Base-by-base conservation (phyloP, 768 basidiomycete species). In the Tricholoma matsutake region DNA sequence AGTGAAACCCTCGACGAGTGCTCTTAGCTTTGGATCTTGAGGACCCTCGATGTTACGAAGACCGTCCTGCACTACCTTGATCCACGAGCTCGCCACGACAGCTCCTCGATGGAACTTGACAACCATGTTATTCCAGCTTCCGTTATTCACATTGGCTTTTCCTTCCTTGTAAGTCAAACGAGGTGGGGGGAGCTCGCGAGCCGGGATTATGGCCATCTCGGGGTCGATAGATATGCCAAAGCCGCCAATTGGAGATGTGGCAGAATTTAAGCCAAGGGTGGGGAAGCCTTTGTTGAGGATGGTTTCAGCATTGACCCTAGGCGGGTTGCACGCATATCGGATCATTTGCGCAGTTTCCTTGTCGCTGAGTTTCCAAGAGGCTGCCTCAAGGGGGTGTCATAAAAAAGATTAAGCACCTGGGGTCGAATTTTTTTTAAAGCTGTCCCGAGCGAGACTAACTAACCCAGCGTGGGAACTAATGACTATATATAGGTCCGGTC, bases 121-220 rank as follows among this genome's bases (percentile, higher is more conserved):
- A 18, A 86, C 79, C 34, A 87, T 69, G 56, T 92, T 86, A 63
- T 93, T 93, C 92, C 92, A 94, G 41, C 83, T 81, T 0, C 86
- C 92, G 32, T 87, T 83, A 39, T 67, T 74, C 6, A 85, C 80
- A 13, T 73, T 78, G 2, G 76, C 69, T 22, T 66, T 70, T 2
- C 83, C 85, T 4, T 65, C 71, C 35, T 72, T 75, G 67, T 94
- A 94, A 2, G 75, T 75, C 53, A 93, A 66, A 1, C 63, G 61
- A 0, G 92, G 92, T 0, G 87, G 74, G 0, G 74, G 75, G 1
- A 94, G 81, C 61, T 89, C 81, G 13, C 92, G 83, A 2, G 72
- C 87, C 1, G 90, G 90, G 4, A 91, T 70, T 7, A 81, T 77
- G 0, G 83, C 70, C 89, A 94, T 89, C 55, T 86, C 69, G 0